Base-by-base conservation (phyloP, 495 filamentous ascomycete species). In the Ramalina peruviana region DNA sequence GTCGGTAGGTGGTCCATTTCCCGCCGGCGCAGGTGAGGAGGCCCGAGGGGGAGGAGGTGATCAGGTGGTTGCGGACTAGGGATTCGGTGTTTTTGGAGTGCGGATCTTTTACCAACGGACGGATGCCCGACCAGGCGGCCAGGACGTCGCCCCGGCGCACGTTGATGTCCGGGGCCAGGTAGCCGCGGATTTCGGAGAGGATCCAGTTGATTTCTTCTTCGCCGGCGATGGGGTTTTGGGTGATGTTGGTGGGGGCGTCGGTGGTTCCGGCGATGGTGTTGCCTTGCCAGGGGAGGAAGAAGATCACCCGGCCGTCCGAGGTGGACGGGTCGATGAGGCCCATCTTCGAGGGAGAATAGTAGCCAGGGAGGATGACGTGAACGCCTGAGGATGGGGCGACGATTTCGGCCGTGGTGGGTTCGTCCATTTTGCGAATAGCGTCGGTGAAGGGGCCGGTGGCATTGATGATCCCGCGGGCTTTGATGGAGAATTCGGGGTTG, bases 281-380 rank as follows among this genome's bases (percentile, higher is more conserved):
- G 43, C 92, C 92, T 67, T 97, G 90, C 92, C 92, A 98, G 16
- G 92, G 92, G 26, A 98, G 78, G 77, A 98, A 98, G 80, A 98
- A 98, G 58, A 97, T 96, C 38, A 98, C 92, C 59, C 92, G 78
- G 16, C 92, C 92, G 62, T 98, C 92, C 0, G 90, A 96, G 0
- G 92, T 97, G 10, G 78, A 78, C 0, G 92, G 92, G 58, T 98
- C 92, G 60, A 98, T 94, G 37, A 98, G 72, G 38, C 92, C 92
- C 92, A 98, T 98, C 61, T 94, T 82, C 10, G 85, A 78, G 21
- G 92, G 92, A 53, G 82, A 88, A 73, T 87, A 97, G 71, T 94
- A 98, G 27, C 92, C 92, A 16, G 92, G 92, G 3, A 98, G 76
- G 53, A 98, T 85, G 50, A 98, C 78, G 65, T 98, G 92, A 46